Evolutionary conservation across 805 yeast species (phyloP), one percentile per base, ranked within the genome.

Genomic region (Candida dajiaensis): DNA sequence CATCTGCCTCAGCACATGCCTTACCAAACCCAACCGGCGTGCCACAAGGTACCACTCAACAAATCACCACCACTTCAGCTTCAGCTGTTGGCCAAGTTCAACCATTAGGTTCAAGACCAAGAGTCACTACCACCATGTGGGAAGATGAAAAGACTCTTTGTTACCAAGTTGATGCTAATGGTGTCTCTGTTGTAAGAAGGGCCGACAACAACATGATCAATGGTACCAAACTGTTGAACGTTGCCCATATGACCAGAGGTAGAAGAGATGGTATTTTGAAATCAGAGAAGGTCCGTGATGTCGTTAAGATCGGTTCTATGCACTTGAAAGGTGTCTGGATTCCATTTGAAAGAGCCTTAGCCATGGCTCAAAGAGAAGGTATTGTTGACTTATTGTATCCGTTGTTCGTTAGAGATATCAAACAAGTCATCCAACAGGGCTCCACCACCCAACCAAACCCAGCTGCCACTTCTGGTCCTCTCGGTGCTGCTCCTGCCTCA

Each of bases 261-360:
- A 76, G 92, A 54, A 73, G 95, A 58, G 95, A 86, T 63, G 95
- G 95, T 18, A 81, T 86, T 50, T 71, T 86, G 51, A 86, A 86
- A 67, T 78, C 83, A 48, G 94, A 85, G 62, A 81, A 82, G 57
- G 74, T 79, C 39, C 73, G 94, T 38, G 87, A 84, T 59, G 95
- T 86, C 21, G 92, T 86, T 39, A 86, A 86, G 66, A 83, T 85
- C 50, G 95, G 95, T 5, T 81, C 89, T 13, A 85, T 86, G 90
- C 90, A 86, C 64, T 70, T 86, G 56, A 86, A 86, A 67, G 95
- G 95, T 35, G 95, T 86, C 41, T 86, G 95, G 95, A 85, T 86
- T 49, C 95, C 95, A 2, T 85, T 84, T 60, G 92, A 85, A 51
- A 71, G 94, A 43, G 95, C 95, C 2, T 69, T 81, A 41, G 83